phyloP scores from a whole-genome alignment of 257 asterid genomes.

The Verbascum thapsus region DNA sequence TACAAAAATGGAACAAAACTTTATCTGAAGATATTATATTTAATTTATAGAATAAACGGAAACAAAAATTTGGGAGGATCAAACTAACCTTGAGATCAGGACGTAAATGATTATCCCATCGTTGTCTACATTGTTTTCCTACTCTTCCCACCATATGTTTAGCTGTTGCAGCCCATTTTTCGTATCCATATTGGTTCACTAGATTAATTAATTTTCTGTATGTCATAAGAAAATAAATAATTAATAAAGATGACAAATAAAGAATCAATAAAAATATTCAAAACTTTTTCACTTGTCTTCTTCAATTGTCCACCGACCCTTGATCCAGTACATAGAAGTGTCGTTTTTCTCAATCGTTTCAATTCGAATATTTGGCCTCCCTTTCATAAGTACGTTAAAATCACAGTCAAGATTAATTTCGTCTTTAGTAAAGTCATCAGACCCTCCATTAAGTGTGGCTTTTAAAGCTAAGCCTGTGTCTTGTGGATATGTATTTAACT shows the following conservation, averaged over 20 bases:
- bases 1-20: neutral
- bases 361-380: no score
- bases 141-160: constrained; percentile 65
- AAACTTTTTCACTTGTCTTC: constrained; percentile 56
- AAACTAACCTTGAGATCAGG: constrained; percentile 66
- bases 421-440: neutral
- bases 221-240: neutral
- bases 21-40: neutral
- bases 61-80: neutral
- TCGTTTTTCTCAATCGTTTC: constrained; percentile 26
- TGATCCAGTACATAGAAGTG: constrained; percentile 41
- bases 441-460: neutral
- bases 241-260: no score
- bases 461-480: constrained; percentile 24
- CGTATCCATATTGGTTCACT: no score
- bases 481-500: constrained; percentile 3
- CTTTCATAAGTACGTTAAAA: neutral
- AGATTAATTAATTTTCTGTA: no score
- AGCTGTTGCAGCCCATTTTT: constrained; percentile 68
- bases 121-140: constrained; percentile 83
- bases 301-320: constrained; percentile 71
- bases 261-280: neutral
- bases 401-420: neutral
- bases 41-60: neutral
- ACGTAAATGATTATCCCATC: constrained; percentile 83